Evolutionary conservation across 495 filamentous ascomycete genomes (phyloP), one percentile per base, ranked within the genome.

Genomic region (Tuber microsphaerosporum): DNA sequence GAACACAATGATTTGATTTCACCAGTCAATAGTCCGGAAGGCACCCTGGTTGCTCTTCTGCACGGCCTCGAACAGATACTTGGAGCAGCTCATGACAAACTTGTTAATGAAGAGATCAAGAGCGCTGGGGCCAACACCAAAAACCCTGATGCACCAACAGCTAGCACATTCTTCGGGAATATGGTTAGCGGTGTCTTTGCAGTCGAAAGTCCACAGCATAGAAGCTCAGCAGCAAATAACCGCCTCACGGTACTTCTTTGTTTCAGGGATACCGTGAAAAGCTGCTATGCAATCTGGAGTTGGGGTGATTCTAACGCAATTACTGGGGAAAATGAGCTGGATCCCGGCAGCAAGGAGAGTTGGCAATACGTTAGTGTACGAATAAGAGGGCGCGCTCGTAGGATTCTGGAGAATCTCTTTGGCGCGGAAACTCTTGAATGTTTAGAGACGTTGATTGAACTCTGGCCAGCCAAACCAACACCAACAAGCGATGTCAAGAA

Each of bases 101-200:
- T 98, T 12, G 84, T 93, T 42, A 84, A 86, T 56, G 92, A 96
- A 77, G 93, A 97, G 84, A 86, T 89, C 65, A 92, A 90, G 76
- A 84, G 84, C 48, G 61, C 70, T 70, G 77, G 78, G 39, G 87
- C 89, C 72, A 84, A 86, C 48, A 84, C 88, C 51, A 97, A 94
- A 84, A 92, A 88, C 74, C 92, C 93, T 51, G 93, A 97, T 78
- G 92, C 94, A 81, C 87, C 90, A 20, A 92, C 95, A 81, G 71
- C 76, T 34, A 69, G 74, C 12, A 92, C 94, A 69, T 97, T 98
- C 84, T 97, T 99, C 81, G 94, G 94, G 26, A 97, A 94, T 79
- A 97, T 98, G 92, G 93, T 97, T 2, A 95, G 94, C 1, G 94
- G 94, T 0, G 92, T 97, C 0, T 97, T 97, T 83, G 87, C 91